Evolutionary conservation across 768 basidiomycete genomes (phyloP).

Genomic region (Lactifluus hygrophoroides): DNA sequence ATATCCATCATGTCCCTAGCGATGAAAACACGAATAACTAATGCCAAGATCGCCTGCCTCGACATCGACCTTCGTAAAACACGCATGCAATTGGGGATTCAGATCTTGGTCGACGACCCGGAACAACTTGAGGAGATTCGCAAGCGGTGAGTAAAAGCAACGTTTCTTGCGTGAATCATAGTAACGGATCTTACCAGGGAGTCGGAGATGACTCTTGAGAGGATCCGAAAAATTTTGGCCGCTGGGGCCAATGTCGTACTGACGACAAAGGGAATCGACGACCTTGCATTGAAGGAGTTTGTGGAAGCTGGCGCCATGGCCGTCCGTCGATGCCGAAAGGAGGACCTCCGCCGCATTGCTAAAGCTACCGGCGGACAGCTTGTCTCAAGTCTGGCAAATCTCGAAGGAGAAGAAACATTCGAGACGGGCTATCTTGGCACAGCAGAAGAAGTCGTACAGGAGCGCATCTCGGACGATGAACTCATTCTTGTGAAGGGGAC

Average conservation of each 20-base stretch:
- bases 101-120: slow-evolving; percentile 95
- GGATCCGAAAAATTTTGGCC: slow-evolving; percentile 91
- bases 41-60: slow-evolving; percentile 96
- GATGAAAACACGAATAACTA: slow-evolving; percentile 91
- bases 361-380: slow-evolving; percentile 94
- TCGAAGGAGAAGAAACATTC: slow-evolving; percentile 97
- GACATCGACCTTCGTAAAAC: slow-evolving; percentile 97
- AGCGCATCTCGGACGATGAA: slow-evolving; percentile 97
- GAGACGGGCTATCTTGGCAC: slow-evolving; percentile 84
- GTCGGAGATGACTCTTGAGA: slow-evolving; percentile 90
- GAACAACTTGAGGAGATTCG: slow-evolving; percentile 95
- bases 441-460: slow-evolving; percentile 95
- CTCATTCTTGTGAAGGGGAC: slow-evolving; percentile 96
- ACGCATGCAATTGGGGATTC: slow-evolving; percentile 96
- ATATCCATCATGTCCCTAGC: slow-evolving; percentile 38
- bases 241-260: slow-evolving; percentile 95
- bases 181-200: slow-evolving; percentile 46
- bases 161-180: neutral
- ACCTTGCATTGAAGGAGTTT: slow-evolving; percentile 96
- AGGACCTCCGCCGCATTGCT: slow-evolving; percentile 93
- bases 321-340: slow-evolving; percentile 93
- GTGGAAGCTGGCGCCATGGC: slow-evolving; percentile 99
- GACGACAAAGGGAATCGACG: slow-evolving; percentile 98
- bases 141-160: slow-evolving; percentile 50
- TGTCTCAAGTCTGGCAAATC: slow-evolving; percentile 86